phyloP scores from a whole-genome alignment of 1,284 basidiomycete genomes.

The Ustilago loliicola region DNA sequence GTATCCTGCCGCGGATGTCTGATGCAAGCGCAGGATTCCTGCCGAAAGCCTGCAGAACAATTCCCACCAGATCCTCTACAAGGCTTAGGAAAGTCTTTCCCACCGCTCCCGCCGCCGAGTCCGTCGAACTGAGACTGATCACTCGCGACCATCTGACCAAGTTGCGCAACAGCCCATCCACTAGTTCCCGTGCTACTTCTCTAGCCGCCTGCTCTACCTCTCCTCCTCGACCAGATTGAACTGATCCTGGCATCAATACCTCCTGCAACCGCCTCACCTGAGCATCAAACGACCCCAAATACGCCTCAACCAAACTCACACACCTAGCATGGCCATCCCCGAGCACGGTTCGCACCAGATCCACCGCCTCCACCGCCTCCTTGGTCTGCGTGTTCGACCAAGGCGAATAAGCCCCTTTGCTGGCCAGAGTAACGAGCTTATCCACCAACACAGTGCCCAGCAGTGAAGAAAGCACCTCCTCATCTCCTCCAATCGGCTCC shows the following conservation, averaged over 20 bases:
- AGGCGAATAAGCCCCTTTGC: conserved; percentile 47
- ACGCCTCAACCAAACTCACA: conserved; percentile 31
- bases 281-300: conserved; percentile 10
- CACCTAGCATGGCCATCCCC: conserved; percentile 36
- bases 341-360: conserved; percentile 40
- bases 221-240: not conserved
- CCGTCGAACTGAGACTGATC: not conserved
- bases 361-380: conserved; percentile 37
- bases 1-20: not conserved
- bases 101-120: not conserved
- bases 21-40: not conserved
- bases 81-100: not conserved
- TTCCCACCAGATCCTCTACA: conserved; percentile 10
- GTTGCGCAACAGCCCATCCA: conserved; percentile 12
- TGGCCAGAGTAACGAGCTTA: conserved; percentile 28
- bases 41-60: conserved; percentile 8
- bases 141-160: conserved; percentile 7
- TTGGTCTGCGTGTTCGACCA: conserved; percentile 46
- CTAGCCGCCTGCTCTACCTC: not conserved
- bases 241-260: conserved; percentile 6
- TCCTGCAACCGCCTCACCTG: conserved; percentile 20
- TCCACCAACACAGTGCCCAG: conserved; percentile 54
- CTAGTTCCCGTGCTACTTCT: conserved; percentile 6
- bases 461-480: conserved; percentile 54
- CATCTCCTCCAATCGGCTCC: conserved; percentile 54